Evolutionary conservation across 2,329 filamentous ascomycete genomes (phyloP).

Genomic region (Pseudogymnoascus sp.): DNA sequence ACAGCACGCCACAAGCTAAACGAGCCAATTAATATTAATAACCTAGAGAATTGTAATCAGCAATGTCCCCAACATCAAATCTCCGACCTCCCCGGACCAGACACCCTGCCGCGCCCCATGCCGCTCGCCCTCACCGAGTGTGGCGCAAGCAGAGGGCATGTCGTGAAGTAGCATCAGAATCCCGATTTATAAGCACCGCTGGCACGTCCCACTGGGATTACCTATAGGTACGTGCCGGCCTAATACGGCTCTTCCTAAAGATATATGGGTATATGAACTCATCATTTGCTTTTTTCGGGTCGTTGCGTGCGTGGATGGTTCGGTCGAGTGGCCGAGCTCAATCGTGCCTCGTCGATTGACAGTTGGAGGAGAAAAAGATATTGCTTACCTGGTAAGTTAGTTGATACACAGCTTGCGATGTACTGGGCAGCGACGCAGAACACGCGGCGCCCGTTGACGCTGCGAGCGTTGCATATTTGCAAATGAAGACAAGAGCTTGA

Average conservation of each 20-base stretch:
- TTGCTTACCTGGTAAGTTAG: constrained; percentile 7
- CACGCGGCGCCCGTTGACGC: neutral
- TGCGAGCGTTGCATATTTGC: neutral
- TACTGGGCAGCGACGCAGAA: neutral
- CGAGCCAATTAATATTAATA: neutral
- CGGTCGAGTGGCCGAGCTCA: neutral
- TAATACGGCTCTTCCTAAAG: constrained; percentile 12
- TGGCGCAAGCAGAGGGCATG: neutral
- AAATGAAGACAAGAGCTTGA: neutral
- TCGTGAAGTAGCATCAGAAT: constrained; percentile 10
- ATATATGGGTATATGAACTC: constrained; percentile 12
- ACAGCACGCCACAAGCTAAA: neutral
- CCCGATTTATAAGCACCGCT: constrained; percentile 8
- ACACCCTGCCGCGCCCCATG: neutral
- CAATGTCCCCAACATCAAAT: neutral
- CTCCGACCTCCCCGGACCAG: neutral
- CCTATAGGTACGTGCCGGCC: constrained; percentile 9
- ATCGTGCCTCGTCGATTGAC: neutral
- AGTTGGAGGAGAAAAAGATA: neutral
- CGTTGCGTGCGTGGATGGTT: neutral
- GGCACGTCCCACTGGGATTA: constrained; percentile 7
- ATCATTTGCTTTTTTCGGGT: constrained; percentile 4
- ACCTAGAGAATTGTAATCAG: neutral
- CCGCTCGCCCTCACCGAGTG: neutral
- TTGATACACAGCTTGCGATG: neutral